Percentiles rank a stretch among this genome's conserved stretches.
These are phyloP conservation scores for Rhizophagus sp. DNA, from an alignment of 192 early-diverging fungal genomes.

Conservation along the genomic window DNA sequence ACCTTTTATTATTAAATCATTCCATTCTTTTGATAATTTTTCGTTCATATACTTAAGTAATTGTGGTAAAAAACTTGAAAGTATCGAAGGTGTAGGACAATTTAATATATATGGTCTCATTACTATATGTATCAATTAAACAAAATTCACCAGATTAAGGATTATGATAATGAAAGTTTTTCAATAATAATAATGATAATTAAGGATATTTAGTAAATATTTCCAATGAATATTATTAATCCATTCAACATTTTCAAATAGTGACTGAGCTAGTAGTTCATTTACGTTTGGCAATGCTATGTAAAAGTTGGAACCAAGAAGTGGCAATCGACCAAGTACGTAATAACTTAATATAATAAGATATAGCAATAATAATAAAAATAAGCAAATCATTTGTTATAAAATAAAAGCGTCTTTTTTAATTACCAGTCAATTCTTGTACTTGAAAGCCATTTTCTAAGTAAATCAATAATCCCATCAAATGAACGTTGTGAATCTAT, in stretches of 20 bases:
- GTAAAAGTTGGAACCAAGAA: slow-evolving; percentile 38
- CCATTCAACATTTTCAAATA: slow-evolving; percentile 37
- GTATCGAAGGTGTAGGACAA: slow-evolving; percentile 31
- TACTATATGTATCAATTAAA: slow-evolving; percentile 27
- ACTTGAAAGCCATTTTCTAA: slow-evolving; percentile 1
- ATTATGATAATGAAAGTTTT: neutral
- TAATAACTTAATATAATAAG: slow-evolving; percentile 19
- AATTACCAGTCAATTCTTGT: slow-evolving; percentile 4
- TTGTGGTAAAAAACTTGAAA: slow-evolving; percentile 32
- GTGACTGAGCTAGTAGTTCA: slow-evolving; percentile 31
- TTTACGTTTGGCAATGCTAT: slow-evolving; percentile 32
- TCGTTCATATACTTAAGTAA: slow-evolving; percentile 40
- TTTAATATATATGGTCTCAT: slow-evolving; percentile 36
- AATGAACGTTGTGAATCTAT: neutral
- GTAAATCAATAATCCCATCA: neutral
- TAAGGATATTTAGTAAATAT: slow-evolving; percentile 21
- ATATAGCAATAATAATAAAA: neutral
- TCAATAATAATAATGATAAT: neutral
- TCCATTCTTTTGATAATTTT: slow-evolving; percentile 37
- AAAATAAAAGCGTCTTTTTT: neutral
- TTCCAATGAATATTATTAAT: slow-evolving; percentile 36
- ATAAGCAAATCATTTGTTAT: neutral
- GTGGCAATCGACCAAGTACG: slow-evolving; percentile 32
- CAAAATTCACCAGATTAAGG: slow-evolving; percentile 15
- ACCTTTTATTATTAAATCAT: slow-evolving; percentile 33